Percentiles rank a stretch among this genome's conserved stretches.
These are phyloP conservation scores for Helminthosporium solani DNA, from an alignment of 2,329 filamentous ascomycete species.

Conservation along the genomic window DNA sequence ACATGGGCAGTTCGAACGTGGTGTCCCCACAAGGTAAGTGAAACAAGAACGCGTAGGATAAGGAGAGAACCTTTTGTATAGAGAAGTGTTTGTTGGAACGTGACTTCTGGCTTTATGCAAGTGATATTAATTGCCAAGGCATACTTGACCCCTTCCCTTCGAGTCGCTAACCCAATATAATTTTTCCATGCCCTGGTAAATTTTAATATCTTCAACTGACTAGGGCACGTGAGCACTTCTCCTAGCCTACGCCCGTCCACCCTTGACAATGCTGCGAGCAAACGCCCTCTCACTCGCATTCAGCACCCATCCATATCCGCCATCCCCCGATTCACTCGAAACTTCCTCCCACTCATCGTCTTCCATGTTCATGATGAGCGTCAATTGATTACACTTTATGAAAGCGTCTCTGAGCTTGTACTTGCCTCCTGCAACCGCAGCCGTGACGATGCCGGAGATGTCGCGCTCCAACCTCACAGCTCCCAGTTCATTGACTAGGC, in stretches of 20 bases:
- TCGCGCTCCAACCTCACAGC: conserved; percentile 83
- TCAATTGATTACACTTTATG: conserved; percentile 73
- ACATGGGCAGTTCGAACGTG: no score
- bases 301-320: conserved; percentile 70
- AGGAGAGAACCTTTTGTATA: not conserved
- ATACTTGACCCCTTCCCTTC: not conserved
- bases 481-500: conserved; percentile 76
- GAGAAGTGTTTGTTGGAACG: not conserved
- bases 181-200: not conserved
- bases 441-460: conserved; percentile 69
- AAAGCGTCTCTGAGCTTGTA: conserved; percentile 80
- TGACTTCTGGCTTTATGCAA: not conserved
- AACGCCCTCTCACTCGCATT: conserved; percentile 71
- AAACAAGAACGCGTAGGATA: not conserved
- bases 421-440: conserved; percentile 65
- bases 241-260: conserved; percentile 4
- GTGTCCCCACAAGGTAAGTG: no score
- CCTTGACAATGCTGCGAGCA: conserved; percentile 67
- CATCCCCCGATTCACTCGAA: conserved; percentile 49
- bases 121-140: conserved; percentile 20
- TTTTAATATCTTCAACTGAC: not conserved
- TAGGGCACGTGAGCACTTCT: no score
- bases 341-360: conserved; percentile 92
- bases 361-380: conserved; percentile 89
- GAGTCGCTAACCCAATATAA: not conserved